Evolutionary conservation across 768 basidiomycete genomes (phyloP).

Genomic region (Kwoniella europaea): DNA sequence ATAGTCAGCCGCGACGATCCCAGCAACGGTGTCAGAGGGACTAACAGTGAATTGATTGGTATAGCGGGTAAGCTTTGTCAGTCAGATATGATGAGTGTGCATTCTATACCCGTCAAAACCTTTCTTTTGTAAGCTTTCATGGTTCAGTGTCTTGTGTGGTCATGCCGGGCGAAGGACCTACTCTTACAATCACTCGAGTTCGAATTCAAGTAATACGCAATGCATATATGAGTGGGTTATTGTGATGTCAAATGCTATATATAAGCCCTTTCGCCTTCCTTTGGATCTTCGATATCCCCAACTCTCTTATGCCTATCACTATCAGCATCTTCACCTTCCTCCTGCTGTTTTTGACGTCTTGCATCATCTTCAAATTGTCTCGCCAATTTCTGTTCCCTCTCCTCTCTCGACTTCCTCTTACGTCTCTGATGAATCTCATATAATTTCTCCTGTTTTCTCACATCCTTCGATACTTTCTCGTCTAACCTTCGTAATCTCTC

Average conservation of each 20-base stretch:
- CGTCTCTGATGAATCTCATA: conserved; percentile 27
- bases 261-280: conserved; percentile 12
- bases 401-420: conserved; percentile 23
- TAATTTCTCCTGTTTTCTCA: conserved; percentile 33
- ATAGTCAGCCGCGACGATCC: background rate
- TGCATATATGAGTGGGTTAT: too few species aligned
- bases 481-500: conserved; percentile 36
- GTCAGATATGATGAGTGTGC: too few species aligned
- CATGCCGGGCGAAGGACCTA: too few species aligned
- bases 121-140: too few species aligned
- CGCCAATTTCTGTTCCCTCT: conserved; percentile 19
- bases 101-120: too few species aligned
- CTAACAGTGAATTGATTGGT: too few species aligned
- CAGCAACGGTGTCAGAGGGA: too few species aligned
- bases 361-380: background rate
- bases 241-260: background rate
- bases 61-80: too few species aligned
- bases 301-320: background rate
- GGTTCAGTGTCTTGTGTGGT: too few species aligned
- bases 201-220: too few species aligned
- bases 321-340: background rate
- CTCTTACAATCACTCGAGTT: too few species aligned
- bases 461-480: conserved; percentile 43
- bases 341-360: background rate
- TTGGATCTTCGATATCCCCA: conserved; percentile 10